phyloP scores from a whole-genome alignment of 2,329 filamentous ascomycete species.

The Aspergillus viridinutans region DNA sequence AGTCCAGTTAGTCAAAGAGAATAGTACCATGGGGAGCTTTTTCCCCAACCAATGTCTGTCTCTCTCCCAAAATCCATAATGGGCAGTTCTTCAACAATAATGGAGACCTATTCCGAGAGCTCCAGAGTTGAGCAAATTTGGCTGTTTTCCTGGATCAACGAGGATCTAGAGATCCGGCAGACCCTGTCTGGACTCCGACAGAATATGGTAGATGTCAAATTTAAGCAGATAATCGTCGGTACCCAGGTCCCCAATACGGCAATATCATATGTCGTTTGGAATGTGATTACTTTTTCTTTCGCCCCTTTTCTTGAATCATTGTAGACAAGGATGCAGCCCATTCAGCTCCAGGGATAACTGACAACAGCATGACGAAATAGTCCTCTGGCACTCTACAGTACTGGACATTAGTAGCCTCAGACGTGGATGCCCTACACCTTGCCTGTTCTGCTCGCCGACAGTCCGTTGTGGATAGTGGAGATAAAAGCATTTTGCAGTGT shows the following conservation, averaged over 20 bases:
- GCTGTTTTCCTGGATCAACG: too few relatives aligned
- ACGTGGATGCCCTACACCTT: not conserved
- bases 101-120: not conserved
- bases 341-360: not conserved
- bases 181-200: slow-evolving; percentile 5
- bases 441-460: not conserved
- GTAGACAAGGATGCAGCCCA: not conserved
- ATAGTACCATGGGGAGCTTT: not conserved
- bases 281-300: not conserved
- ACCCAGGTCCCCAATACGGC: too few relatives aligned
- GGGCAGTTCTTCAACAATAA: not conserved
- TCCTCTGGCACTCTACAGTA: not conserved
- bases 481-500: not conserved
- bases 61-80: not conserved
- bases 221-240: not conserved
- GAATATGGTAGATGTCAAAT: not conserved
- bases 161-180: slow-evolving; percentile 9
- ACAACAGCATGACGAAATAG: not conserved
- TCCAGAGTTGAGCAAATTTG: too few relatives aligned
- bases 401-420: not conserved
- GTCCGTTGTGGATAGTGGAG: not conserved
- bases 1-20: not conserved
- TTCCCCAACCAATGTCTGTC: not conserved
- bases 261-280: too few relatives aligned
- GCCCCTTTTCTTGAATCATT: not conserved